These are phyloP conservation scores for Craterostigma plantagineum DNA, from an alignment of 257 asterid genomes.

Conservation along the genomic window DNA sequence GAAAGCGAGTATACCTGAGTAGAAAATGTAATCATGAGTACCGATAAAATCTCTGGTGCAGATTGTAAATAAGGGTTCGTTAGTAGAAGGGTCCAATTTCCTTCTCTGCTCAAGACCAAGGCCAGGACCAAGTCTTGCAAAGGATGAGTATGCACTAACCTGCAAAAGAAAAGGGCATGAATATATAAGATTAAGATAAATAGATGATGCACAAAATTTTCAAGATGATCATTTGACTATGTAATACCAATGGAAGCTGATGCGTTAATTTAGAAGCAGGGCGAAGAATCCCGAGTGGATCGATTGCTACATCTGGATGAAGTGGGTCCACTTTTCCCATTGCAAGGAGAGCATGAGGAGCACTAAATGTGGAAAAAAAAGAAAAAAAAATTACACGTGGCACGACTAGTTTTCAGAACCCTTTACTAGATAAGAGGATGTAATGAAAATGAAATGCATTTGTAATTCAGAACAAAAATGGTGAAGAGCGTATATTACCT, in stretches of 20 bases:
- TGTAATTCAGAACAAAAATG: too few species aligned
- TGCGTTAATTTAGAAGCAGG: constrained; percentile 55
- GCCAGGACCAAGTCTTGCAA: constrained; percentile 63
- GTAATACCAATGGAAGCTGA: constrained; percentile 77
- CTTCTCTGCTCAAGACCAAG: constrained; percentile 76
- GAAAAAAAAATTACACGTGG: neutral
- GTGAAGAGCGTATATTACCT: constrained; percentile 26
- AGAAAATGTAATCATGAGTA: constrained; percentile 90
- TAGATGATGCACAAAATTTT: neutral
- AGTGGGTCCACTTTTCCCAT: constrained; percentile 90
- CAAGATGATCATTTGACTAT: neutral
- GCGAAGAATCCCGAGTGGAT: constrained; percentile 80
- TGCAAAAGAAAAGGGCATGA: constrained; percentile 14
- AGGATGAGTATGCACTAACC: constrained; percentile 97
- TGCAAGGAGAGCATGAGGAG: constrained; percentile 94
- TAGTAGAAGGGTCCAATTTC: constrained; percentile 70
- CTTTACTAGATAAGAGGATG: neutral
- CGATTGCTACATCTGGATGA: constrained; percentile 67
- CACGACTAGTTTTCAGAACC: neutral
- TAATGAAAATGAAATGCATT: neutral
- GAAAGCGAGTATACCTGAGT: constrained; percentile 39
- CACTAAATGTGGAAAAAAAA: constrained; percentile 33
- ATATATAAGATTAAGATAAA: neutral
- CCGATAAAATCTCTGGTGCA: constrained; percentile 93
- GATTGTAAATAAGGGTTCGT: constrained; percentile 83